Percentiles rank a stretch among this genome's conserved stretches.
Conservation (phyloP, 495 filamentous ascomycete genomes). For the Aspergillus olivimuriae region DNA sequence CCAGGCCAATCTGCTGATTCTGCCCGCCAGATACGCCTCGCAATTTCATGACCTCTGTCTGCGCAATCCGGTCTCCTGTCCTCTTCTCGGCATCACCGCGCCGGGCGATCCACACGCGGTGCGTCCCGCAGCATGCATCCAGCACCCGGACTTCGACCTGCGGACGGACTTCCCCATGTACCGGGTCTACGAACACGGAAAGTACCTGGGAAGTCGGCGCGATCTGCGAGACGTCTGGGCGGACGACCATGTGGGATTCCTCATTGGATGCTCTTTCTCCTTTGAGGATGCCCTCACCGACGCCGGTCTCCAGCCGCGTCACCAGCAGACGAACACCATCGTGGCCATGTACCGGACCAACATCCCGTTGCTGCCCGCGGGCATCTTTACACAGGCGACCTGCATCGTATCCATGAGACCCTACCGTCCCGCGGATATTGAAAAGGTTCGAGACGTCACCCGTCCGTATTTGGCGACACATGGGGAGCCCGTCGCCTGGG, state of each 20-base stretch:
- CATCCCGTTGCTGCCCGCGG: slow-evolving; percentile 42
- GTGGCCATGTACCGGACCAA: slow-evolving; percentile 51
- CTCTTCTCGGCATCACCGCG: slow-evolving; percentile 37
- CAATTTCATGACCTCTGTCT: slow-evolving; percentile 48
- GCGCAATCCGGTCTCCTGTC: slow-evolving; percentile 54
- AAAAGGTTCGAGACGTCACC: slow-evolving; percentile 42
- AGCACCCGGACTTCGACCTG: slow-evolving; percentile 35
- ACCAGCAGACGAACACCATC: slow-evolving; percentile 28
- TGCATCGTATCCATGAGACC: slow-evolving; percentile 53
- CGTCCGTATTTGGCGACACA: slow-evolving; percentile 40
- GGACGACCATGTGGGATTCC: slow-evolving; percentile 45
- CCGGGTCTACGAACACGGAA: slow-evolving; percentile 42
- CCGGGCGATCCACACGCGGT: slow-evolving; percentile 16
- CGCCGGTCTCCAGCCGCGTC: slow-evolving; percentile 39
- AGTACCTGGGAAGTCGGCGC: slow-evolving; percentile 10
- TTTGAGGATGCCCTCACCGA: slow-evolving; percentile 44
- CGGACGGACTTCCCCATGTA: slow-evolving; percentile 48
- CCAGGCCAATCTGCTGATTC: slow-evolving; percentile 53
- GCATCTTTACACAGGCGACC: slow-evolving; percentile 41
- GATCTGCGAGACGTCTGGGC: slow-evolving; percentile 44
- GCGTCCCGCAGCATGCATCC: slow-evolving; percentile 19
- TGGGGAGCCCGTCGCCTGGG: slow-evolving; percentile 56
- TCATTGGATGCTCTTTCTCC: slow-evolving; percentile 53
- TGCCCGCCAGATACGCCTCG: slow-evolving; percentile 42
- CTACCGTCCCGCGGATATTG: slow-evolving; percentile 39